Conservation (phyloP, 2,329 filamentous ascomycete genomes). For the Exophiala mesophila region DNA sequence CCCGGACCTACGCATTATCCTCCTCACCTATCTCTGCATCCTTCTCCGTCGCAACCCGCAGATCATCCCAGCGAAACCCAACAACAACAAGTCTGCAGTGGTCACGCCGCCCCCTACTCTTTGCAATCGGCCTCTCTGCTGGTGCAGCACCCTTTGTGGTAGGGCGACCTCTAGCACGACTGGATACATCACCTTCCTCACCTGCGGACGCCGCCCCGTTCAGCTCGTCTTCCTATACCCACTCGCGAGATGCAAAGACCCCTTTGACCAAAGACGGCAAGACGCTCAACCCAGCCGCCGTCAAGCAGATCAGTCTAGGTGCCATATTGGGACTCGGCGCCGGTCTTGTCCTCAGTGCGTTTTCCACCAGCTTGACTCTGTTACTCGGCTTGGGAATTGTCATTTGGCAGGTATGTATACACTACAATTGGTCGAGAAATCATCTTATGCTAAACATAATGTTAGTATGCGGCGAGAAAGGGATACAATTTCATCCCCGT, state of each 20-base stretch:
- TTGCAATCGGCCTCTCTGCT: conserved; percentile 22
- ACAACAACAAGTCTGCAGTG: too few species aligned
- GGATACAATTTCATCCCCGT: conserved; percentile 43
- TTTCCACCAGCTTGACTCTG: conserved; percentile 41
- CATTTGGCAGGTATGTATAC: conserved; percentile 38
- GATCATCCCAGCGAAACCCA: conserved; percentile 7
- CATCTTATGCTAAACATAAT: too few species aligned
- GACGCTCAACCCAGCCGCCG: conserved; percentile 27
- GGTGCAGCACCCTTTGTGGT: conserved; percentile 23
- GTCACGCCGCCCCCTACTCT: conserved; percentile 19
- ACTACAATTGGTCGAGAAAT: too few species aligned
- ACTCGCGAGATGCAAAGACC: conserved; percentile 23
- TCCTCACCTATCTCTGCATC: conserved; percentile 20
- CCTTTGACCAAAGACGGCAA: conserved; percentile 23
- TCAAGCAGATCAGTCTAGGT: conserved; percentile 43
- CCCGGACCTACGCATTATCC: conserved; percentile 17
- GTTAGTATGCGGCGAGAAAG: conserved; percentile 44
- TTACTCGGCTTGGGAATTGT: conserved; percentile 42
- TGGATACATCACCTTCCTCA: conserved; percentile 17
- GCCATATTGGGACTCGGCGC: conserved; percentile 42
- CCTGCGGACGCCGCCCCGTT: conserved; percentile 14
- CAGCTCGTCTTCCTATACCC: conserved; percentile 19
- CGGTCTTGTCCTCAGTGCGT: conserved; percentile 41
- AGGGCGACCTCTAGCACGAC: conserved; percentile 10
- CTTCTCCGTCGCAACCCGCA: conserved; percentile 7